Percentiles rank a stretch among this genome's conserved stretches.
phyloP scores from a whole-genome alignment of 306 rosid species.

The Hippophae gyantsensis region DNA sequence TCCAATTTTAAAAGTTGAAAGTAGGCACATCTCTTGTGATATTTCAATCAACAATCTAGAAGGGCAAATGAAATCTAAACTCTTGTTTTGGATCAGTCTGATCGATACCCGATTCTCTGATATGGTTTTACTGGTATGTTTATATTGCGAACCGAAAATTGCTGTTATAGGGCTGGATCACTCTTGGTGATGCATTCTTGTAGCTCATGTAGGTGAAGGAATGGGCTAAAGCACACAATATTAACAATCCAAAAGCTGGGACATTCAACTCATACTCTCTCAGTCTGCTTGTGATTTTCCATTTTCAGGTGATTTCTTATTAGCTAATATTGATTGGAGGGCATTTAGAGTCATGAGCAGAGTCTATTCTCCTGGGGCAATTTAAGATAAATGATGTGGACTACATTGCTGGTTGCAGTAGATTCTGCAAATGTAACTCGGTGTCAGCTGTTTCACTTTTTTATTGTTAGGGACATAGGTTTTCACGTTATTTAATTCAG shows the following conservation, averaged over 20 bases:
- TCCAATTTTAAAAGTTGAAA: conserved; percentile 64
- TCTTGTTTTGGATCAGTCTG: conserved; percentile 55
- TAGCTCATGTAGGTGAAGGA: conserved; percentile 76
- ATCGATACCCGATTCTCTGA: conserved; percentile 75
- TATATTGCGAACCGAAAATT: conserved; percentile 16
- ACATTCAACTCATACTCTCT: conserved; percentile 49
- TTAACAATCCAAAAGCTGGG: conserved; percentile 64
- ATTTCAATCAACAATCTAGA: conserved; percentile 72
- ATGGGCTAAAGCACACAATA: conserved; percentile 86
- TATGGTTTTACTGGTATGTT: conserved; percentile 75
- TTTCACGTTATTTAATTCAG: too few relatives aligned
- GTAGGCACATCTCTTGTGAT: conserved; percentile 69
- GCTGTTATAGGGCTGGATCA: conserved; percentile 15
- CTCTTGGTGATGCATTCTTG: conserved; percentile 26
- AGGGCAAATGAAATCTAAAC: conserved; percentile 71
- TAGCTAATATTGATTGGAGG: conserved; percentile 1
- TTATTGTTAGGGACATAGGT: too few relatives aligned
- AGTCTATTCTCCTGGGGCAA: background rate
- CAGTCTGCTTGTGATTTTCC: conserved; percentile 64
- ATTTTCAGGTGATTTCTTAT: conserved; percentile 66
- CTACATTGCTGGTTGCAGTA: too few relatives aligned
- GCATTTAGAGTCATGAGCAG: background rate
- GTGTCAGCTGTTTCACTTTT: too few relatives aligned
- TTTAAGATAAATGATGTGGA: too few relatives aligned
- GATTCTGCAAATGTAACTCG: too few relatives aligned